Evolutionary conservation across 2,329 filamentous ascomycete species (phyloP), one percentile per base, ranked within the genome.

Genomic region (Paramyrothecium sp.): DNA sequence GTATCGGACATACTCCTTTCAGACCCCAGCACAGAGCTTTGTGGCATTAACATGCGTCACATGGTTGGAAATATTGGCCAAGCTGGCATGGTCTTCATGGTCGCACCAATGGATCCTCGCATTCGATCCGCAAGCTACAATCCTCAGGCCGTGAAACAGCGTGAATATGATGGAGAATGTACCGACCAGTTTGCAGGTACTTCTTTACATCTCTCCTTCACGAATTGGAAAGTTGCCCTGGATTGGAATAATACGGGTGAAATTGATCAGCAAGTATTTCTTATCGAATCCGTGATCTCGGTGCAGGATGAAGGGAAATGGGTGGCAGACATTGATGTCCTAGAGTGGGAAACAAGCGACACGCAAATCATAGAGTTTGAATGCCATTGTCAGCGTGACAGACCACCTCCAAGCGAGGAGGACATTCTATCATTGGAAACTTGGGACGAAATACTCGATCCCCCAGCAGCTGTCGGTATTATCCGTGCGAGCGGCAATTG

Each of bases 261-360:
- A 13, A 58, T 57, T 33, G 64, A 66, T 48, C 56, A 55, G 17
- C 44, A 55, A 3, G 55, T 61, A 2, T 51, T 60, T 41, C 54
- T 67, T 7, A 12, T 66, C 2, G 62, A 67, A 51, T 58, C 60
- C 1, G 49, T 68, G 1, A 53, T 68, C 7, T 64, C 62, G 1
- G 59, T 67, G 0, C 60, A 64, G 30, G 62, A 64, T 56, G 56
- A 60, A 22, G 56, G 59, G n/a, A 23, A 53, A n/a, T 67, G 63
- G 64, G 56, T 67, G n/a, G 62, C 59, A 4, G 64, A 66, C 22
- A 44, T 67, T 7, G 61, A 67, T 49, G 55, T 64, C 46, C 41
- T 65, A 20, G 51, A 46, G 11, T 20, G 54, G 8, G 55, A 57
- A 44, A 51, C 20, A 30, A 46, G 41, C 17, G 20, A 19, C 17